phyloP scores from a whole-genome alignment of 495 filamentous ascomycete genomes.

The Penicillium steckii region DNA sequence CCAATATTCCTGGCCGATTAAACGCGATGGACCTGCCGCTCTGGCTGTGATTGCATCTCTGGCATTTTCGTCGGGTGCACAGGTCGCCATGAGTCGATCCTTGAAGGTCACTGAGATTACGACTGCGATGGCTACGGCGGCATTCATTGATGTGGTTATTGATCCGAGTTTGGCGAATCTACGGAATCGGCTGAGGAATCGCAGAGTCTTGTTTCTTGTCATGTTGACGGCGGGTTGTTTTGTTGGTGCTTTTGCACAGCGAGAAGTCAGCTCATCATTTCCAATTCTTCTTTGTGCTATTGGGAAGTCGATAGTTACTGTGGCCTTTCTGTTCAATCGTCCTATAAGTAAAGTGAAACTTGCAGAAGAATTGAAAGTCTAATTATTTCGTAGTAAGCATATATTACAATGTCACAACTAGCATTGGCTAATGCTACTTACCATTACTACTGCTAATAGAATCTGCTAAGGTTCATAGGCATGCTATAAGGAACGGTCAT shows the following conservation, averaged over 20 bases:
- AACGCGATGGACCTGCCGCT: slow-evolving; percentile 31
- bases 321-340: slow-evolving; percentile 20
- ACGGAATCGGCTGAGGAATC: slow-evolving; percentile 50
- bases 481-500: slow-evolving; percentile 3
- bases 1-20: slow-evolving; percentile 37
- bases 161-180: slow-evolving; percentile 44
- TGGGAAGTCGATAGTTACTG: slow-evolving; percentile 16
- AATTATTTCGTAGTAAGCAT: too few relatives aligned
- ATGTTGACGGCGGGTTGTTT: slow-evolving; percentile 52
- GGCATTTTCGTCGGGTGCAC: slow-evolving; percentile 55
- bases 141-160: slow-evolving; percentile 60
- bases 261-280: slow-evolving; percentile 14
- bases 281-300: slow-evolving; percentile 22
- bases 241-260: slow-evolving; percentile 41
- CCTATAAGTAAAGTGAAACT: slow-evolving; percentile 1
- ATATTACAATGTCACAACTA: too few relatives aligned
- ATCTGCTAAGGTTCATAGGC: too few relatives aligned
- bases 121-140: slow-evolving; percentile 67
- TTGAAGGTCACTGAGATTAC: slow-evolving; percentile 60
- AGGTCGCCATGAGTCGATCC: slow-evolving; percentile 55
- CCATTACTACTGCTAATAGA: too few relatives aligned
- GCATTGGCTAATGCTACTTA: too few relatives aligned
- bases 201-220: slow-evolving; percentile 50
- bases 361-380: slow-evolving; percentile 7
- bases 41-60: slow-evolving; percentile 48